Base-by-base conservation (phyloP, 2,329 filamentous ascomycete genomes). In the Colletotrichum sojae region DNA sequence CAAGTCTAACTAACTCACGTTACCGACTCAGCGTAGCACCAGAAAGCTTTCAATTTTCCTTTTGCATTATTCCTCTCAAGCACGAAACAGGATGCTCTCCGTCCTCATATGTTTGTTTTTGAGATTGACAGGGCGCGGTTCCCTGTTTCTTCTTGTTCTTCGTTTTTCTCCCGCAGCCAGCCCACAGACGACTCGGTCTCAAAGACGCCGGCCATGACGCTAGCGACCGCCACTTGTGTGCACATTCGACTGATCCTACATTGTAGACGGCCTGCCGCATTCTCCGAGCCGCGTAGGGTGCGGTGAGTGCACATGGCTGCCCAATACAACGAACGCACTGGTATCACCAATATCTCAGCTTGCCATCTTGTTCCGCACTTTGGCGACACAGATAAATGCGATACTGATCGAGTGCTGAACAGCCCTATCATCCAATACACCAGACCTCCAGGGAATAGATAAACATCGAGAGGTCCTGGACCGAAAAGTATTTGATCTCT, bases 141-240 rank as follows among this genome's bases (percentile, higher is more conserved):
- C 62, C 18, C 18, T 67, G 18, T 36, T 36, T 9, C 31, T 36
- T 10, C 31, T 36, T 36, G 10, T 36, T 36, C 31, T 36, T 36
- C 31, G 6, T 36, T 36, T 36, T 36, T 36, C 31, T 36, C 31
- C 31, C 31, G 59, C 52, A n/a, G 18, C n/a, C 52, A n/a, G 18
- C n/a, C 48, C 60, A 58, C 43, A 15, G 66, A 56, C 31, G 31
- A 49, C 60, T 51, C n/a, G 52, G 40, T 18, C 25, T 25, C 20
- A 25, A 40, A 54, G 18, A n/a, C 53, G 39, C 63, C 53, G 25
- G 46, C 27, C 25, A 6, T 39, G 36, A 16, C 31, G 49, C 58
- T 60, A 71, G 36, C n/a, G 31, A 51, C 36, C 69, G 65, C 69
- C 60, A 65, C 46, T 20, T 27, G 54, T 40, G 65, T 40, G 65